phyloP scores from a whole-genome alignment of 257 asterid species.

The Voacanga thouarsii region DNA sequence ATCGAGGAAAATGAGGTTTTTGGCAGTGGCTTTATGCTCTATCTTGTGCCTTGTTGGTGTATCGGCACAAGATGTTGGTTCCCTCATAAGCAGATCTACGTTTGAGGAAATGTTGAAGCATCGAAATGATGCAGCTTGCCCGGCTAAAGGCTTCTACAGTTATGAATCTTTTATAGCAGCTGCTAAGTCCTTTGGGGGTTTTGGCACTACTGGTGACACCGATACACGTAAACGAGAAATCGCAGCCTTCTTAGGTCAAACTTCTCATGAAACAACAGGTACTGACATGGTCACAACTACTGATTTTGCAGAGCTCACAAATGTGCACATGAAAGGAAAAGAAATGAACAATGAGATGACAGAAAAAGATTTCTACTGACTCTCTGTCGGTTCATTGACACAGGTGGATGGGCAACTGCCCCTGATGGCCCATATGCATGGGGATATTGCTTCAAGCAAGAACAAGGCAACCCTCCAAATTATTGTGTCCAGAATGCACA shows the following conservation, averaged over 20 bases:
- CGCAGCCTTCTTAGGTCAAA: conserved; percentile 36
- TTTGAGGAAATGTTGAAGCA: conserved; percentile 27
- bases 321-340: background rate
- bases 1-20: conserved; percentile 1
- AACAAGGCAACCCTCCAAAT: conserved; percentile 21
- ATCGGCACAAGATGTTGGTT: conserved; percentile 23
- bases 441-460: conserved; percentile 38
- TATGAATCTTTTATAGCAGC: conserved; percentile 33
- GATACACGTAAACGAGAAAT: conserved; percentile 31
- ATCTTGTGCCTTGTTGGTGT: conserved; percentile 7
- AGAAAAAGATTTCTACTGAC: background rate
- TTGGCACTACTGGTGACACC: conserved; percentile 29
- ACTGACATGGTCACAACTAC: background rate
- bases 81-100: conserved; percentile 13
- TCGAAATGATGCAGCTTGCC: conserved; percentile 28
- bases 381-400: too few species aligned
- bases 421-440: conserved; percentile 41
- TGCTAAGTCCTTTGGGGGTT: conserved; percentile 22
- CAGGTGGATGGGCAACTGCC: conserved; percentile 36
- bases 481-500: conserved; percentile 24
- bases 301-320: too few species aligned
- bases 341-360: background rate
- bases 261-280: conserved; percentile 36
- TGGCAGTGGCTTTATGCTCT: conserved; percentile 15
- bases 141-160: conserved; percentile 30